Conservation (phyloP, 75 land plant species). For the Larix kaempferi region DNA sequence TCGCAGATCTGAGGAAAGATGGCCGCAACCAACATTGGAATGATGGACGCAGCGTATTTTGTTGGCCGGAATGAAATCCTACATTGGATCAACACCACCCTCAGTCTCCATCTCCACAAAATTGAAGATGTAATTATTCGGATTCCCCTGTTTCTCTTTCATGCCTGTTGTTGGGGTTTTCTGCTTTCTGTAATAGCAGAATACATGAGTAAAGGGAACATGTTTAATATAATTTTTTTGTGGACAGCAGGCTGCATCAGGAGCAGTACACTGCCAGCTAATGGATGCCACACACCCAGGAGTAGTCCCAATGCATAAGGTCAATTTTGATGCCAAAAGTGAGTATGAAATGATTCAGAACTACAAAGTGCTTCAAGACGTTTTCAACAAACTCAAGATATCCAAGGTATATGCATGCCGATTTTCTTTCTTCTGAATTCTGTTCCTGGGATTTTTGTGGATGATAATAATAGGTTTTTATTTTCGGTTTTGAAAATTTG, state of each 20-base stretch:
- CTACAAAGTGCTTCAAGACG: constrained; percentile 93
- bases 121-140: constrained; percentile 33
- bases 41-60: constrained; percentile 50
- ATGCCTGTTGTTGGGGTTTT: not conserved
- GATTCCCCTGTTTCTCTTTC: not conserved
- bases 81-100: constrained; percentile 40
- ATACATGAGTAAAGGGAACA: too few species aligned
- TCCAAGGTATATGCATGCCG: constrained; percentile 44
- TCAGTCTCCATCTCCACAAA: constrained; percentile 36
- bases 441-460: not conserved
- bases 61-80: constrained; percentile 51
- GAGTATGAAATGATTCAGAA: constrained; percentile 98
- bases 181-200: too few species aligned
- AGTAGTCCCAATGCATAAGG: constrained; percentile 65
- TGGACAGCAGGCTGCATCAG: constrained; percentile 53
- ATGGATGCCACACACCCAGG: constrained; percentile 79
- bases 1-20: not conserved
- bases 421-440: not conserved
- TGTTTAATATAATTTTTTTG: too few species aligned
- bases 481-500: not conserved
- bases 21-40: constrained; percentile 38
- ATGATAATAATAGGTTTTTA: too few species aligned
- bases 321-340: constrained; percentile 68
- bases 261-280: constrained; percentile 87
- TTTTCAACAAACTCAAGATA: constrained; percentile 91